Percentiles rank a stretch among this genome's conserved stretches.
These are phyloP conservation scores for Cryptococcus hybrid DNA, from an alignment of 1,284 basidiomycete species.

Conservation along the genomic window DNA sequence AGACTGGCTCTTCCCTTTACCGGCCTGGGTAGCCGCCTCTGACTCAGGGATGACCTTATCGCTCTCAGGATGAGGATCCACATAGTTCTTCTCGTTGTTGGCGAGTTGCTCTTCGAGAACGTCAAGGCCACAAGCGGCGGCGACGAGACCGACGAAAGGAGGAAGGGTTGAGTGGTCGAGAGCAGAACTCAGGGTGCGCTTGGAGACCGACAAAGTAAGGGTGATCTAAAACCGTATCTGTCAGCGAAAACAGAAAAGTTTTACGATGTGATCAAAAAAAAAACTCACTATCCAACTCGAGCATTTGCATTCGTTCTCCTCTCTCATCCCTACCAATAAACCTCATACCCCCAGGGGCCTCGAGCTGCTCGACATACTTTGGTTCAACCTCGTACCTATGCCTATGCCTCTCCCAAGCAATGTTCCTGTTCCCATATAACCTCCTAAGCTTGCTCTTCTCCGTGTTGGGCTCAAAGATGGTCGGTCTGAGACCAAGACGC, in stretches of 20 bases:
- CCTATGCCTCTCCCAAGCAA: conserved; percentile 95
- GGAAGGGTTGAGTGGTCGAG: conserved; percentile 98
- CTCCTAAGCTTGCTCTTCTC: conserved; percentile 70
- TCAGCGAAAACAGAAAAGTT: not conserved
- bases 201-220: conserved; percentile 94
- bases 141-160: conserved; percentile 93
- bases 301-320: conserved; percentile 95
- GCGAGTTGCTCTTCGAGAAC: conserved; percentile 75
- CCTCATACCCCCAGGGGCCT: conserved; percentile 63
- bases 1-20: conserved; percentile 40
- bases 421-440: conserved; percentile 79
- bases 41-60: conserved; percentile 47
- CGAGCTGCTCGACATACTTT: conserved; percentile 71
- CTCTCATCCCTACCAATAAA: conserved; percentile 94
- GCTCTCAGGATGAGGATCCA: conserved; percentile 55
- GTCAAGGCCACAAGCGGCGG: conserved; percentile 67
- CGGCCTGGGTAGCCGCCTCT: conserved; percentile 42
- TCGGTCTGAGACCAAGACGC: conserved; percentile 92
- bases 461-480: conserved; percentile 69
- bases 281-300: conserved; percentile 75
- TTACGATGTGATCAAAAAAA: too few species aligned
- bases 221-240: conserved; percentile 62
- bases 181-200: conserved; percentile 98
- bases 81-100: conserved; percentile 58
- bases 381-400: conserved; percentile 99